These are phyloP conservation scores for Capsicum pubescens DNA, from an alignment of 257 asterid genomes.

Conservation along the genomic window DNA sequence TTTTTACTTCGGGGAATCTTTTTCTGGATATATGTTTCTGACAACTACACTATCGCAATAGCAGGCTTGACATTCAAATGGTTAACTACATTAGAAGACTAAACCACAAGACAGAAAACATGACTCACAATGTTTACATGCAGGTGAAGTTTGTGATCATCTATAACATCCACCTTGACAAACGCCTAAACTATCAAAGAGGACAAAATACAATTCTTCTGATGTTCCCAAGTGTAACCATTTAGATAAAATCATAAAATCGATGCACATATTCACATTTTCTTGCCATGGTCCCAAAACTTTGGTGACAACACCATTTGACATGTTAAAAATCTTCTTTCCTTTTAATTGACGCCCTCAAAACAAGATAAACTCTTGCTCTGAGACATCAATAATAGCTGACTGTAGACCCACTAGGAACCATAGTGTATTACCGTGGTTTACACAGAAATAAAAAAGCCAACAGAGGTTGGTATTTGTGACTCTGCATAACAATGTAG, in stretches of 20 bases:
- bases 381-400: not conserved
- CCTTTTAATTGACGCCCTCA: not conserved
- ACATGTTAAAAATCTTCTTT: not conserved
- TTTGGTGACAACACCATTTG: not conserved
- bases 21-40: not conserved
- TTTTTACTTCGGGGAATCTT: not conserved
- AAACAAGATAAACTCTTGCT: not conserved
- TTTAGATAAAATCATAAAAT: not conserved
- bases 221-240: not conserved
- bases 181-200: slow-evolving; percentile 5
- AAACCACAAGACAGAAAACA: not conserved
- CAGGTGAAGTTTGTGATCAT: not conserved
- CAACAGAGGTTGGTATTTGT: not conserved
- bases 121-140: not conserved
- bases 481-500: not conserved
- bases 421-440: not conserved
- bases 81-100: slow-evolving; percentile 19
- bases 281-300: not conserved
- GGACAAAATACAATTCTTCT: not conserved
- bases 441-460: not conserved
- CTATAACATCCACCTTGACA: not conserved
- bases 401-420: slow-evolving; percentile 8
- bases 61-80: slow-evolving; percentile 15
- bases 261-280: not conserved
- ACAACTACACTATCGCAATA: slow-evolving; percentile 14